Evolutionary conservation across 306 rosid genomes (phyloP).

Genomic region (Nissolia schottii): DNA sequence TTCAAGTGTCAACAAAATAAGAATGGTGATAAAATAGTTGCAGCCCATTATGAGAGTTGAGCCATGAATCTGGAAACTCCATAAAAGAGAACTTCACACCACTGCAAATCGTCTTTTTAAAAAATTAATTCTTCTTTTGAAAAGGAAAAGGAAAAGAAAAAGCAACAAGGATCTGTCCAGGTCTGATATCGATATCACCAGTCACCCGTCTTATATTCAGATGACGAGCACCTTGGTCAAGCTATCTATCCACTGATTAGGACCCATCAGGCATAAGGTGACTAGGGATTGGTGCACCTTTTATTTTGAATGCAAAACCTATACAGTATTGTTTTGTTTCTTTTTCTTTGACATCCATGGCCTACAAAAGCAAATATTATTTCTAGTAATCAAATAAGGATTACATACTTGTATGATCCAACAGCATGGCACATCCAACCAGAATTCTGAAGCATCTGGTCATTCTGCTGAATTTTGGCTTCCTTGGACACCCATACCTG

Average conservation of each 20-base stretch:
- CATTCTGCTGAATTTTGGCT: conserved; percentile 41
- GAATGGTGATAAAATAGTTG: background rate
- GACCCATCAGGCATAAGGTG: background rate
- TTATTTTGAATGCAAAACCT: background rate
- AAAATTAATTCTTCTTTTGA: background rate
- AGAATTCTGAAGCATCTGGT: conserved; percentile 40
- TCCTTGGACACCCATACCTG: conserved; percentile 83
- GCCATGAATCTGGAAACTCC: background rate
- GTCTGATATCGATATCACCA: background rate
- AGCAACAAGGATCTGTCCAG: background rate
- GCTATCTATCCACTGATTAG: background rate
- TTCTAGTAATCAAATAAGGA: conserved; percentile 4
- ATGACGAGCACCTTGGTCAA: background rate
- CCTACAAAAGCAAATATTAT: background rate
- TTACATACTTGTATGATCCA: conserved; percentile 90
- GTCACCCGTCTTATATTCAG: background rate
- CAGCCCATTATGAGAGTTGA: background rate
- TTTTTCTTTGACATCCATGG: background rate
- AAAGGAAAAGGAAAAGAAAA: background rate
- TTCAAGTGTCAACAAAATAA: background rate
- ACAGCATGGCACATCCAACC: conserved; percentile 95
- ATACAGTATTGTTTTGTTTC: background rate
- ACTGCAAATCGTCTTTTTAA: background rate
- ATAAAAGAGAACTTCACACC: background rate
- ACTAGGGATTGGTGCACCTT: background rate